Base-by-base conservation (phyloP, 2,329 filamentous ascomycete species). In the Fusarium begoniae region DNA sequence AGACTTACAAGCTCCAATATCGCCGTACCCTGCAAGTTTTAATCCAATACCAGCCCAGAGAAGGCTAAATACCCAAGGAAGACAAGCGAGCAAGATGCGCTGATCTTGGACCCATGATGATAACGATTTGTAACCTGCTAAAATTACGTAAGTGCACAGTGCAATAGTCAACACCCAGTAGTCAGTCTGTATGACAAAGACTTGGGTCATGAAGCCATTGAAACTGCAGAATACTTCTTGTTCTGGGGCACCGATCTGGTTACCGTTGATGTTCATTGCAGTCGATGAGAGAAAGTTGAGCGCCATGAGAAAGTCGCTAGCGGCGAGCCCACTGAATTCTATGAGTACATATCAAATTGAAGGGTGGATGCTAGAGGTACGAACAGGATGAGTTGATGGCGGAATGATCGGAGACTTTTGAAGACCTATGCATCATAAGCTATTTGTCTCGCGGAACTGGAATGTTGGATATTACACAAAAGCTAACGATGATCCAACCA, bases 281-380 rank as follows among this genome's bases (percentile, higher is more conserved):
- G 55, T 57, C 9, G 55, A 58, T 2, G 55, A 58, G n/a, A 58
- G 55, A 26, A 58, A 58, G n/a, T 58, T 58, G 9, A 58, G 55
- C 1, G 55, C 55, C 55, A 58, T 58, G 5, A 58, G 22, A 3
- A 58, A 58, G 10, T 58, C 55, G 2, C 55, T 58, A 1, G 2
- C 40, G 8, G 41, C 55, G 1, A 58, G 55, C 0, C 41, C 55
- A 37, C 53, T 55, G 2, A 20, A 3, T 0, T 3, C 5, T 8
- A 8, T 55, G 1, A 55, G 26, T 43, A 30, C 8, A 30, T n/a
- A 4, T 4, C 6, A 24, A 30, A 4, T 18, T 4, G 8, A 17
- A n/a, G n/a, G n/a, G n/a, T n/a, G n/a, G n/a, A n/a, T n/a, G n/a
- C n/a, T n/a, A n/a, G 7, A 3, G 5, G 6, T 9, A 18, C 53